Evolutionary conservation across 768 basidiomycete genomes (phyloP).

Genomic region (Holtermannia corniformis): DNA sequence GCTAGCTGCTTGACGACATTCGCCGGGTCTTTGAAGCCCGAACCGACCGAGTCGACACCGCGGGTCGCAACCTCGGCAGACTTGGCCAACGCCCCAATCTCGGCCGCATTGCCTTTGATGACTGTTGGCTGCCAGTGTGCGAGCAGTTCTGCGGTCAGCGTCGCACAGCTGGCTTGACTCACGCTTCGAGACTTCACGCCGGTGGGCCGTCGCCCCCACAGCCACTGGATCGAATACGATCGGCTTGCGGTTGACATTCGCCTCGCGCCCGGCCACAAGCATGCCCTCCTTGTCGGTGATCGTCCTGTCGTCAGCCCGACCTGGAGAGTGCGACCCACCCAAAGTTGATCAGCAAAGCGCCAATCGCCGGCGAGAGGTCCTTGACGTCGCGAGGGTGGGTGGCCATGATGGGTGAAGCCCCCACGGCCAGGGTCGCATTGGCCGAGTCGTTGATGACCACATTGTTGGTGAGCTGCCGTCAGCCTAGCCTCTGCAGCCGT

Average conservation of each 20-base stretch:
- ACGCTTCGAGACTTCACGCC: slow-evolving; percentile 58
- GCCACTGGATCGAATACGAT: slow-evolving; percentile 89
- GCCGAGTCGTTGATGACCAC: slow-evolving; percentile 85
- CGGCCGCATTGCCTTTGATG: slow-evolving; percentile 84
- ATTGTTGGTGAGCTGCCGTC: slow-evolving; percentile 67
- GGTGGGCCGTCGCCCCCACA: slow-evolving; percentile 67
- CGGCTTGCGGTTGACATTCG: slow-evolving; percentile 62
- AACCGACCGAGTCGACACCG: slow-evolving; percentile 78
- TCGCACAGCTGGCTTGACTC: slow-evolving; percentile 12
- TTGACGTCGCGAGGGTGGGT: slow-evolving; percentile 71
- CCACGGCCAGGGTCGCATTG: slow-evolving; percentile 76
- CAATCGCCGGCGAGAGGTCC: slow-evolving; percentile 58
- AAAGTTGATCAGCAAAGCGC: slow-evolving; percentile 73
- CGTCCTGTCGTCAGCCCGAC: slow-evolving; percentile 14
- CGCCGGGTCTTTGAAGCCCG: slow-evolving; percentile 65
- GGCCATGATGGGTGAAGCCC: slow-evolving; percentile 91
- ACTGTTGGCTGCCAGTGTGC: slow-evolving; percentile 74
- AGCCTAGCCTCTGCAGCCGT: not conserved
- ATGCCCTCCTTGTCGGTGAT: slow-evolving; percentile 57
- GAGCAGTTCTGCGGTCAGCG: slow-evolving; percentile 50
- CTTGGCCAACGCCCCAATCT: slow-evolving; percentile 69
- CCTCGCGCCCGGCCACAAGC: slow-evolving; percentile 60
- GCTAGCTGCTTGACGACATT: slow-evolving; percentile 62
- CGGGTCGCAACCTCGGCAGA: slow-evolving; percentile 64
- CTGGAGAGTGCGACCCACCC: slow-evolving; percentile 43